These are phyloP conservation scores for Poronia punctata DNA, from an alignment of 495 filamentous ascomycete genomes.

Conservation along the genomic window DNA sequence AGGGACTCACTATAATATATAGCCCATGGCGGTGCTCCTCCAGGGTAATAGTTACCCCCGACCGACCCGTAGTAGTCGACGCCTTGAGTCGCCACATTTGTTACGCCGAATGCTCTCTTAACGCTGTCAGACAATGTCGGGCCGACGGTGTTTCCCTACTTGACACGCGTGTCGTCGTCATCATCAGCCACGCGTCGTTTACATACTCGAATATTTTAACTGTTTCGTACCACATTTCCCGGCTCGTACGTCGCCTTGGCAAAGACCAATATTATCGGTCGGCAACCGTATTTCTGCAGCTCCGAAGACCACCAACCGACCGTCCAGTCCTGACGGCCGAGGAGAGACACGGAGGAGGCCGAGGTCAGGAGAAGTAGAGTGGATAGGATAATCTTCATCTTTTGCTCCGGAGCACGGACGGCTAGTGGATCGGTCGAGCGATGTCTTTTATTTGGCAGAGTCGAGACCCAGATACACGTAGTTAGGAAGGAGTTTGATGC, in stretches of 20 bases:
- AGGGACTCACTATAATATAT: slow-evolving; percentile 27
- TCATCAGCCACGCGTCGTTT: slow-evolving; percentile 4
- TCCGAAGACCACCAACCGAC: slow-evolving; percentile 30
- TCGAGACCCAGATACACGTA: too few relatives aligned
- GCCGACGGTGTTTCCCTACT: slow-evolving; percentile 35
- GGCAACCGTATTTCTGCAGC: slow-evolving; percentile 33
- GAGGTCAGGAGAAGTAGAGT: slow-evolving; percentile 10
- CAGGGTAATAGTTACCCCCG: slow-evolving; percentile 30
- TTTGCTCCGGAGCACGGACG: neutral
- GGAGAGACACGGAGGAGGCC: slow-evolving; percentile 8
- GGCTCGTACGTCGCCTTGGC: slow-evolving; percentile 43
- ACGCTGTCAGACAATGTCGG: slow-evolving; percentile 33
- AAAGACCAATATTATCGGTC: slow-evolving; percentile 38
- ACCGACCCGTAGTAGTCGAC: slow-evolving; percentile 36
- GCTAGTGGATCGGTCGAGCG: too few relatives aligned
- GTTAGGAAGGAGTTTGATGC: too few relatives aligned
- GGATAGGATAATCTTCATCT: slow-evolving; percentile 7
- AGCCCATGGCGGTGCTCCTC: slow-evolving; percentile 26
- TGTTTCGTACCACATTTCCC: slow-evolving; percentile 42
- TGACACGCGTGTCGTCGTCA: slow-evolving; percentile 5
- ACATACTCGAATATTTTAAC: neutral
- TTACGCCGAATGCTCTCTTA: slow-evolving; percentile 30
- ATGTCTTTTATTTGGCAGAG: too few relatives aligned
- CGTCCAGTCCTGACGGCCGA: slow-evolving; percentile 21
- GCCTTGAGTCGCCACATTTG: slow-evolving; percentile 30